Percentiles rank a stretch among this genome's conserved stretches.
These are phyloP conservation scores for Vaccinium myrtillus DNA, from an alignment of 148 eudicot species.

Conservation along the genomic window DNA sequence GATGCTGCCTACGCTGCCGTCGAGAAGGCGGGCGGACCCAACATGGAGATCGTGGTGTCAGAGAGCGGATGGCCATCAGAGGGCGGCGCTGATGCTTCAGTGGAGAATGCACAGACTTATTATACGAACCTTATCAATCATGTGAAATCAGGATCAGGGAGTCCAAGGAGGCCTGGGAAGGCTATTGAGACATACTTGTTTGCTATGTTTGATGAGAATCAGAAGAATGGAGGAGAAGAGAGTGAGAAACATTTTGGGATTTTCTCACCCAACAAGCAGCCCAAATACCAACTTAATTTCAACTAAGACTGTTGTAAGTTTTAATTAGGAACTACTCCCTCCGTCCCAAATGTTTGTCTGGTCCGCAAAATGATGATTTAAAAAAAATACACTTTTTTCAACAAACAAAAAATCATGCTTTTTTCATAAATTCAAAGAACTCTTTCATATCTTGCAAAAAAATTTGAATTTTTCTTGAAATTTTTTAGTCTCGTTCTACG, in stretches of 20 bases:
- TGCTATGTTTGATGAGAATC: background rate
- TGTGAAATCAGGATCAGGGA: background rate
- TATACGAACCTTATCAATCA: background rate
- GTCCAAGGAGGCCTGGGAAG: background rate
- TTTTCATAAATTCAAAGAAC: too few species aligned
- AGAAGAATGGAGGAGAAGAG: background rate
- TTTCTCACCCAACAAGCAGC: background rate
- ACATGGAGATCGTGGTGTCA: background rate
- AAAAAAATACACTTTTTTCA: too few species aligned
- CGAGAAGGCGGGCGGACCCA: background rate
- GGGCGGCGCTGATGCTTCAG: background rate
- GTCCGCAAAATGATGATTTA: too few species aligned
- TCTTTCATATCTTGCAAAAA: too few species aligned
- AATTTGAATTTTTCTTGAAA: too few species aligned
- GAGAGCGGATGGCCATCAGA: constrained; percentile 6
- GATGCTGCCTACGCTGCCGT: background rate
- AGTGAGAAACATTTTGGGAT: background rate
- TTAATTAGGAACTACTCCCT: too few species aligned
- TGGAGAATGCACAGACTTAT: background rate
- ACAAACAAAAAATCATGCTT: too few species aligned
- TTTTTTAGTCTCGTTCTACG: too few species aligned
- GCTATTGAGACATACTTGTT: background rate
- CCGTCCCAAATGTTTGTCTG: too few species aligned
- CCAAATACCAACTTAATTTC: background rate
- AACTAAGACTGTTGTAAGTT: background rate